These are phyloP conservation scores for Inosperma sp. DNA, from an alignment of 768 basidiomycete species.

Conservation along the genomic window DNA sequence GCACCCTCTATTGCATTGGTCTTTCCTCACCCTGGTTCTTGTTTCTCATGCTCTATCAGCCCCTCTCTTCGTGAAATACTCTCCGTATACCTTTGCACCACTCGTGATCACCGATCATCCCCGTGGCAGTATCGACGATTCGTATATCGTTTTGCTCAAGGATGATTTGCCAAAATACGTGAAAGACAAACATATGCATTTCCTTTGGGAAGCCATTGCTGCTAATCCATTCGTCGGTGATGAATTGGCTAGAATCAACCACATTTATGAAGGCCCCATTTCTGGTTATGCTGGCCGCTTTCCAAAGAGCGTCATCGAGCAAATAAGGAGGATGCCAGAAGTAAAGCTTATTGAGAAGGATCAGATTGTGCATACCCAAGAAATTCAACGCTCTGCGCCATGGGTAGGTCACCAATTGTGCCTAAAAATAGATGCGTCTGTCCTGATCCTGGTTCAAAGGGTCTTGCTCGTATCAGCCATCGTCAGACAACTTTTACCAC, in stretches of 20 bases:
- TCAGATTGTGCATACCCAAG: slow-evolving; percentile 81
- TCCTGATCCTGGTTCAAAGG: slow-evolving; percentile 45
- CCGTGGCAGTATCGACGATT: slow-evolving; percentile 76
- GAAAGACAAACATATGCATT: slow-evolving; percentile 74
- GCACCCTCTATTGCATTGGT: too few relatives aligned
- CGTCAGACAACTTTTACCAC: slow-evolving; percentile 72
- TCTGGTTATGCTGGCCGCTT: slow-evolving; percentile 83
- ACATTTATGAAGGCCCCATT: slow-evolving; percentile 72
- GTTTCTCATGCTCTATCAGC: too few relatives aligned
- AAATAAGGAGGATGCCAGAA: slow-evolving; percentile 79
- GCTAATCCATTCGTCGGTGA: slow-evolving; percentile 49
- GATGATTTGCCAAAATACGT: slow-evolving; percentile 54
- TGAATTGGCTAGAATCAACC: slow-evolving; percentile 54
- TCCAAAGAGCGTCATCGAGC: slow-evolving; percentile 60
- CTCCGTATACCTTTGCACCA: slow-evolving; percentile 55
- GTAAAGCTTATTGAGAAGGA: slow-evolving; percentile 92
- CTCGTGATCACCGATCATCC: slow-evolving; percentile 54
- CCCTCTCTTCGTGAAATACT: slow-evolving; percentile 30
- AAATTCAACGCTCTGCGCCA: slow-evolving; percentile 65
- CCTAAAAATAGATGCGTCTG: not conserved
- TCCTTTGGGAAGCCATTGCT: slow-evolving; percentile 59
- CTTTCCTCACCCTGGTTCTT: too few relatives aligned
- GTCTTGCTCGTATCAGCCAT: slow-evolving; percentile 93
- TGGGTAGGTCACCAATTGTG: slow-evolving; percentile 60
- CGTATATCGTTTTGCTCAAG: slow-evolving; percentile 93